Evolutionary conservation across 345 rosid genomes (phyloP), one percentile per base, ranked within the genome.

Genomic region (Lepidium sativum): DNA sequence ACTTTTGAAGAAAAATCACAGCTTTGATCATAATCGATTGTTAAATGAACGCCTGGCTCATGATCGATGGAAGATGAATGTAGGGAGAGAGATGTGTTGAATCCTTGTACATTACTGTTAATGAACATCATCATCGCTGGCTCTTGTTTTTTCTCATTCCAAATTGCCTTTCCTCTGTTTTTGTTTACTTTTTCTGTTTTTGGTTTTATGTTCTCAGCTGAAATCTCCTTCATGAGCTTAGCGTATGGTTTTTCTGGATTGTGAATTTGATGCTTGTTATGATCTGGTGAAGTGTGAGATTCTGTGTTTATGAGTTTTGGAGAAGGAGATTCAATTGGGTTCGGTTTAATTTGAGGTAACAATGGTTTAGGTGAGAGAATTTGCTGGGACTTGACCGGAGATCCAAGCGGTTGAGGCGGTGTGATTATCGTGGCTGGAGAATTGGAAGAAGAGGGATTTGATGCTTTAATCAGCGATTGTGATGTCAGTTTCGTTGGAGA

Each of bases 1-100:
- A 27, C 31, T 27, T 27, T 27, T 27, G 50, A 39, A 71, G 58
- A 70, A 48, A 38, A 18, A 32, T 39, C 47, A 56, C 60, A 60
- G 41, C 0, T 29, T 40, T 14, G 34, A 40, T 21, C 47, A 31
- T 33, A 52, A 29, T 60, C 37, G 29, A 59, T 66, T 0, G 55
- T 65, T 31, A 72, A 59, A 51, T 72, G 76, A 20, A 72, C 72
- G 12, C 76, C 76, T 27, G 72, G 76, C 4, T 66, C 56, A 52
- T 72, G 71, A 52, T 72, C 72, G 20, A 51, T 43, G 21, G 76
- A 58, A 33, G 55, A 59, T 40, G 71, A 72, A 58, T 72, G 2
- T 6, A 65, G 56, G 2, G 76, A 51, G 29, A 72, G 76, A 35
- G 72, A 72, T 0, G 71, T 66, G 21, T 66, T 72, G 67, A 65